Conservation (phyloP, 306 rosid genomes). For the Quercus gilva region DNA sequence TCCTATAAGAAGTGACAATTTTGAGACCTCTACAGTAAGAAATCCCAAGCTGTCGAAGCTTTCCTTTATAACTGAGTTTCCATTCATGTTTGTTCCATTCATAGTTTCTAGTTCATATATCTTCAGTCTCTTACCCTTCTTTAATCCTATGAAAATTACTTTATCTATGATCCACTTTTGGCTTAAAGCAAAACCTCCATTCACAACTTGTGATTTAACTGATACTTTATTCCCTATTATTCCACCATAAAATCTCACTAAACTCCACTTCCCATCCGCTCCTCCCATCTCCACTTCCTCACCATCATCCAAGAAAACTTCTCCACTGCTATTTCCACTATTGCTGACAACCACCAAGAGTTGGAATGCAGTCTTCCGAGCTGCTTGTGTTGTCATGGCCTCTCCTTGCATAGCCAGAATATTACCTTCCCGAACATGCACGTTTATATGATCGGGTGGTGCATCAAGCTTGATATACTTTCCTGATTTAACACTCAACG, state of each 20-base stretch:
- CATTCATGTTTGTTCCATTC: conserved; percentile 25
- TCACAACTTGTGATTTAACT: conserved; percentile 52
- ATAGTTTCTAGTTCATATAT: conserved; percentile 14
- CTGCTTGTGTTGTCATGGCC: conserved; percentile 53
- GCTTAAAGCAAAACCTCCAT: conserved; percentile 58
- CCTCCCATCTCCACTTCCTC: conserved; percentile 57
- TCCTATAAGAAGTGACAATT: conserved; percentile 55
- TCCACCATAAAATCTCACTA: conserved; percentile 44
- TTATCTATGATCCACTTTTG: conserved; percentile 61
- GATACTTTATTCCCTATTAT: conserved; percentile 16
- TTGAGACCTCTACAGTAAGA: conserved; percentile 36
- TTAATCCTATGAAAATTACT: conserved; percentile 61
- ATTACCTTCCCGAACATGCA: conserved; percentile 68
- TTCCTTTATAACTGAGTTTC: conserved; percentile 24
- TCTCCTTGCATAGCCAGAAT: conserved; percentile 73
- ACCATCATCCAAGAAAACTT: conserved; percentile 81
- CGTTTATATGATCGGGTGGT: conserved; percentile 72
- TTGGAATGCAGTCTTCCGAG: conserved; percentile 58
- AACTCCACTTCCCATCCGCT: conserved; percentile 57
- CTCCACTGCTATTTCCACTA: conserved; percentile 42
- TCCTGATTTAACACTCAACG: conserved; percentile 51
- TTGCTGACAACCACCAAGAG: conserved; percentile 54
- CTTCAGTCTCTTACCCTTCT: conserved; percentile 26
- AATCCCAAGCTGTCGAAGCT: conserved; percentile 26
- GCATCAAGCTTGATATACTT: conserved; percentile 53